A percentile compares a stretch with the other conserved stretches of the same genome.
phyloP scores from a whole-genome alignment of 148 eudicot genomes.

The Rhododendron williamsianum region DNA sequence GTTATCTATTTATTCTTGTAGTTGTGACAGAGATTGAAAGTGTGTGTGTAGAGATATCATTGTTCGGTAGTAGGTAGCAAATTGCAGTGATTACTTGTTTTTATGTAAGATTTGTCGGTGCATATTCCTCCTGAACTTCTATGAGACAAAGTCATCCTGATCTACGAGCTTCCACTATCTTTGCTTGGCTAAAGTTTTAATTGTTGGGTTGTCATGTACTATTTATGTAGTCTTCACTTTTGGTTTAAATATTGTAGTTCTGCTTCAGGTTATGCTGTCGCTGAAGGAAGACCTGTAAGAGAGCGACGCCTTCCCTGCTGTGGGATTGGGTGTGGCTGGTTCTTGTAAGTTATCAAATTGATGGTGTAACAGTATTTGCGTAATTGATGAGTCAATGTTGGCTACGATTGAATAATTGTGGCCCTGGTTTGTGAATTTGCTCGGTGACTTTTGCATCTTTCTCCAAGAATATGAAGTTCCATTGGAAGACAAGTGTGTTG shows the following conservation, averaged over 20 bases:
- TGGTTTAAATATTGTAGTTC: neutral
- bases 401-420: neutral
- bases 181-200: neutral
- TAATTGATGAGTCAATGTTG: neutral
- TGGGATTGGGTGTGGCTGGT: conserved; percentile 86
- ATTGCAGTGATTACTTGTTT: neutral
- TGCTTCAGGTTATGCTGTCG: conserved; percentile 60
- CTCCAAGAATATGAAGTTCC: neutral
- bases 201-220: neutral
- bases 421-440: neutral
- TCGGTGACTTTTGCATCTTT: neutral
- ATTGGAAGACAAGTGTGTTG: neutral
- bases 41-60: neutral
- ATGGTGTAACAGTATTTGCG: neutral
- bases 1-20: neutral
- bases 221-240: neutral
- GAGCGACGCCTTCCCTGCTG: conserved; percentile 78
- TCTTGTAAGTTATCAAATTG: conserved; percentile 45
- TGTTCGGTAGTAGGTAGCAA: neutral
- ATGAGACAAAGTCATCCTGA: neutral
- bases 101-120: neutral
- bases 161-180: neutral
- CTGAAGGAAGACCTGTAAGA: conserved; percentile 73
- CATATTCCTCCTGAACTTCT: neutral
- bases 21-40: neutral